Conservation (phyloP, 2,329 filamentous ascomycete genomes). For the Phoma sp. region DNA sequence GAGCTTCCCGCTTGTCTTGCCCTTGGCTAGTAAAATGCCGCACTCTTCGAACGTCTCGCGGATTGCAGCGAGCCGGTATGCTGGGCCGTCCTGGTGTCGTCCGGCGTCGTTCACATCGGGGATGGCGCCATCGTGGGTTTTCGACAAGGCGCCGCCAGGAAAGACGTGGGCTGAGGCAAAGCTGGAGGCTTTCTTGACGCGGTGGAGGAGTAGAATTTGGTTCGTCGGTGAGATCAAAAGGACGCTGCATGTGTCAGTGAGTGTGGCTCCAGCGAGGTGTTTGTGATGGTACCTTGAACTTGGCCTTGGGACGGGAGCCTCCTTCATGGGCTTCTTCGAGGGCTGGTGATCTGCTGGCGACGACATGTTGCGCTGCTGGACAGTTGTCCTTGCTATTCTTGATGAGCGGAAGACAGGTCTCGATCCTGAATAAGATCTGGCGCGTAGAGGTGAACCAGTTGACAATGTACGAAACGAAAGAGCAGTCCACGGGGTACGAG, state of each 20-base stretch:
- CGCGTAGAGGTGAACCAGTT: background rate
- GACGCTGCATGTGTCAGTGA: slow-evolving; percentile 61
- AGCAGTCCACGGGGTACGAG: background rate
- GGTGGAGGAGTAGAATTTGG: slow-evolving; percentile 84
- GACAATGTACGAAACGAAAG: background rate
- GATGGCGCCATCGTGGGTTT: slow-evolving; percentile 73
- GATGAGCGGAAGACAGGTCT: background rate
- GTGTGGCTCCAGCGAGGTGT: background rate
- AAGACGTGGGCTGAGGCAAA: slow-evolving; percentile 96
- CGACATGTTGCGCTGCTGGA: slow-evolving; percentile 37
- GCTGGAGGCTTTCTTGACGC: slow-evolving; percentile 79
- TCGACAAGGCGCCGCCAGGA: slow-evolving; percentile 83
- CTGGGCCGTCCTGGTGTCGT: slow-evolving; percentile 72
- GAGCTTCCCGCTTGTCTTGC: slow-evolving; percentile 59
- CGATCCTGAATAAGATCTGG: background rate
- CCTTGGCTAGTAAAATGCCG: slow-evolving; percentile 78
- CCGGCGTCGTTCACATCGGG: slow-evolving; percentile 57
- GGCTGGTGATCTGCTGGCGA: slow-evolving; percentile 41
- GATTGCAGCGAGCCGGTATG: slow-evolving; percentile 83
- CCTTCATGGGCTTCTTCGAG: slow-evolving; percentile 42
- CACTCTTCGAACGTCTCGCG: slow-evolving; percentile 96
- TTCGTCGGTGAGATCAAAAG: slow-evolving; percentile 85
- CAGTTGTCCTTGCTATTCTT: background rate
- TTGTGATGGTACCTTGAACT: slow-evolving; percentile 63
- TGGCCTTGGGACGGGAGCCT: slow-evolving; percentile 61